Evolutionary conservation across 75 land plant genomes (phyloP), one percentile per base, ranked within the genome.

Genomic region (Sequoia sempervirens): DNA sequence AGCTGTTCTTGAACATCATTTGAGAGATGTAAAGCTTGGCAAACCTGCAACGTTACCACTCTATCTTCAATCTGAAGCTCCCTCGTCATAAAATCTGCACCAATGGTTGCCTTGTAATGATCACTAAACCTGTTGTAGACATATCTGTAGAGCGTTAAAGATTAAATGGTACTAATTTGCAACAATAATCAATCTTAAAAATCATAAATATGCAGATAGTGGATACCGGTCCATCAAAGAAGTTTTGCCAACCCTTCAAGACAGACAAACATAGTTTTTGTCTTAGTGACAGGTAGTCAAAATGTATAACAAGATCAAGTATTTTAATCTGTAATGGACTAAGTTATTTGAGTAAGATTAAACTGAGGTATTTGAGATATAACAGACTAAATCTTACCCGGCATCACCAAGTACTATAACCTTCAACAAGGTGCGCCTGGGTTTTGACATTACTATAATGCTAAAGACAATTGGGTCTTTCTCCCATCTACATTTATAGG

Each of bases 321-420:
- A 36, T 40, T 58, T 75, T 46, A 47, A 9, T 47, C 50, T 47
- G 9, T 10, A 13, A 13, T 50, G 53, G 53, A 43, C 46, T 5
- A 43, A 43, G 7, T 43, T 43, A 5, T 43, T 43, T 43, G 46
- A 6, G 46, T 43, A 50, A 50, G 53, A 50, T 12, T 50, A 12
- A 12, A 50, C 12, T 50, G 13, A 50, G 53, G 2, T 2, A 12
- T 50, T 50, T 50, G 53, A 11, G 53, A 12, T 50, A 13, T 50
- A 50, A 1, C 53, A 50, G 14, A 50, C 15, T 50, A 11, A 50
- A 64, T 2, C 88, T 45, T 83, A 94, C 96, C 96, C 96, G 81
- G 93, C 90, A 81, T 94, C 96, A 12, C 96, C 96, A 81, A 94
- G 93, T 45, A 94, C 87, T 85, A 94, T 93, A 85, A 93, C 93